A percentile compares a stretch with the other conserved stretches of the same genome.
phyloP scores from a whole-genome alignment of 2,329 filamentous ascomycete species.

The Colletotrichum simmondsii region DNA sequence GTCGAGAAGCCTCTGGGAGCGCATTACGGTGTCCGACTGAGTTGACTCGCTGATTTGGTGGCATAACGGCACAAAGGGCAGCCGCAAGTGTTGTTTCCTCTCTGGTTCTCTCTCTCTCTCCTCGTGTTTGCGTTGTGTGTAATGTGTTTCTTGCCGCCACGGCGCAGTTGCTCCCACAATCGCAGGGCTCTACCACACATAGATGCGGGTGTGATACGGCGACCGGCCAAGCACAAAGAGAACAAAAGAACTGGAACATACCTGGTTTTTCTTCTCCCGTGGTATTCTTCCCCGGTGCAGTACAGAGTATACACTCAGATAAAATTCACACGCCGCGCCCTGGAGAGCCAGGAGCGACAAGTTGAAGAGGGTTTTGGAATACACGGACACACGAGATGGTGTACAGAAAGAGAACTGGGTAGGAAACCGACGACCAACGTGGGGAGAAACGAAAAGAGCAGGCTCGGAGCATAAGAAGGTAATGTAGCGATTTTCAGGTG shows the following conservation, averaged over 20 bases:
- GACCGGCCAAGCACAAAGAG: not conserved
- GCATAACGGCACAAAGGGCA: not conserved
- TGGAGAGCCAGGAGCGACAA: slow-evolving; percentile 59
- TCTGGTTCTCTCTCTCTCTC: not conserved
- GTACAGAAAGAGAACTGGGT: slow-evolving; percentile 46
- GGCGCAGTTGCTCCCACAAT: not conserved
- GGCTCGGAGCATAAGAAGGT: slow-evolving; percentile 30
- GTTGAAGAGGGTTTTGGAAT: slow-evolving; percentile 44
- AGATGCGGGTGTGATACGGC: not conserved
- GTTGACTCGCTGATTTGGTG: not conserved
- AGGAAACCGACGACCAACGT: slow-evolving; percentile 30
- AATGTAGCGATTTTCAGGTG: slow-evolving; percentile 33
- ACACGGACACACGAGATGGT: slow-evolving; percentile 39
- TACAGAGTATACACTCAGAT: slow-evolving; percentile 31
- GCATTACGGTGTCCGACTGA: slow-evolving; percentile 2
- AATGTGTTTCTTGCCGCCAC: slow-evolving; percentile 15
- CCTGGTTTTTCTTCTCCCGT: slow-evolving; percentile 9
- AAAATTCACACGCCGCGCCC: slow-evolving; percentile 53
- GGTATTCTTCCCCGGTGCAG: slow-evolving; percentile 5
- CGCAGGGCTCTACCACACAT: slow-evolving; percentile 6
- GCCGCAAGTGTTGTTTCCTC: not conserved
- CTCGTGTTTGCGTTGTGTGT: not conserved
- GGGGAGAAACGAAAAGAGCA: slow-evolving; percentile 21
- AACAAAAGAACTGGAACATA: slow-evolving; percentile 16
- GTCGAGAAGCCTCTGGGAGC: slow-evolving; percentile 18